These are phyloP conservation scores for Irpex rosettiformis DNA, from an alignment of 1,284 basidiomycete genomes.

Conservation along the genomic window DNA sequence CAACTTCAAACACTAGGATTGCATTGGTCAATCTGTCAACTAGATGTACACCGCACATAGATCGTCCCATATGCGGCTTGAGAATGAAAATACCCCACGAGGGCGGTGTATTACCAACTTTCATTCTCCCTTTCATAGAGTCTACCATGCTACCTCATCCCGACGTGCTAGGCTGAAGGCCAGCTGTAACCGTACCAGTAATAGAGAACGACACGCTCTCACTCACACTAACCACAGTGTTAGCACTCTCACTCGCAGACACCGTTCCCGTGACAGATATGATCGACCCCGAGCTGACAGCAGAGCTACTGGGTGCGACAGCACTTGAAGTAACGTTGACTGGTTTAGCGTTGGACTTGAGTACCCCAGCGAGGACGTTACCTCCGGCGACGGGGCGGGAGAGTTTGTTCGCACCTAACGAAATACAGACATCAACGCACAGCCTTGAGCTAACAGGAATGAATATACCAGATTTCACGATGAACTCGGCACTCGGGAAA, in stretches of 20 bases:
- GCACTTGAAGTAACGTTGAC: not conserved
- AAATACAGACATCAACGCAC: not conserved
- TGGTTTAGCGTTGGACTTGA: conserved; percentile 22
- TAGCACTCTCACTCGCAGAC: not conserved
- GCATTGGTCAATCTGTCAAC: too few species aligned
- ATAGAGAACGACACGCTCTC: not conserved
- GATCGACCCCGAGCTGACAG: not conserved
- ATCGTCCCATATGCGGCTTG: too few species aligned
- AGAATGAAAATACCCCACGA: too few species aligned
- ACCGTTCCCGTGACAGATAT: too few species aligned
- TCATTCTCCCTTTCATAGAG: not conserved
- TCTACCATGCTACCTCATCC: not conserved
- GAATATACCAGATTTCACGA: conserved; percentile 36
- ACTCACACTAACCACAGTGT: not conserved
- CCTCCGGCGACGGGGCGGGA: conserved; percentile 55
- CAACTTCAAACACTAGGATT: too few species aligned
- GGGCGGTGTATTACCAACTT: too few species aligned
- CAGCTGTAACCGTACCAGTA: not conserved
- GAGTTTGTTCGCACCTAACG: conserved; percentile 46
- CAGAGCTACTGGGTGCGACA: not conserved
- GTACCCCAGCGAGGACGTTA: conserved; percentile 37
- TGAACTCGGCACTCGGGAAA: conserved; percentile 44
- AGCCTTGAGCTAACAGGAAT: not conserved
- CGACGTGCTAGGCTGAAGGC: not conserved
- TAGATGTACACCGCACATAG: too few species aligned